These are phyloP conservation scores for Leccinum obscurum DNA, from an alignment of 768 basidiomycete species.

Conservation along the genomic window DNA sequence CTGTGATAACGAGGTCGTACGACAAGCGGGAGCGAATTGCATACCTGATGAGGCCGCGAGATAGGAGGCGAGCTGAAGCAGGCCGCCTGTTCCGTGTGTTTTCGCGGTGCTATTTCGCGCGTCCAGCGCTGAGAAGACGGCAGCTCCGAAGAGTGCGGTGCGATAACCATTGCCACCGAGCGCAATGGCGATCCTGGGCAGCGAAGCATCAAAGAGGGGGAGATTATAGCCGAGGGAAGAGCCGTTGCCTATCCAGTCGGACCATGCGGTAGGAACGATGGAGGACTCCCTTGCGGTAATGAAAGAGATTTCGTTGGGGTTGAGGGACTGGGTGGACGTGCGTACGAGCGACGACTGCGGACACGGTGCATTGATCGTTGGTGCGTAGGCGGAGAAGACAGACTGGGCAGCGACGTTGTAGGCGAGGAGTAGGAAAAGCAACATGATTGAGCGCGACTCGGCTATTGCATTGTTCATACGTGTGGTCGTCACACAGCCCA, in stretches of 20 bases:
- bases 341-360: conserved; percentile 58
- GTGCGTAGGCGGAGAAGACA: conserved; percentile 52
- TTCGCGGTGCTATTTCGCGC: conserved; percentile 59
- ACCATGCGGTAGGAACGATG: conserved; percentile 52
- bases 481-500: neutral
- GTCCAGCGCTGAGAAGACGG: conserved; percentile 57
- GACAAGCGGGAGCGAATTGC: conserved; percentile 6
- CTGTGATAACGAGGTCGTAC: neutral
- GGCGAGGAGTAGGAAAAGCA: neutral
- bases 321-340: conserved; percentile 50
- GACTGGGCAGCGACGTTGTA: conserved; percentile 3
- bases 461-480: conserved; percentile 5
- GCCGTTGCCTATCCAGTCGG: conserved; percentile 57
- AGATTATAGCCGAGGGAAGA: conserved; percentile 54
- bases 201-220: conserved; percentile 38
- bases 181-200: conserved; percentile 61
- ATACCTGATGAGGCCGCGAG: conserved; percentile 64
- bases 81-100: conserved; percentile 59
- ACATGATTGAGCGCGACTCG: neutral
- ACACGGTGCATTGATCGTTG: conserved; percentile 47
- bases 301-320: conserved; percentile 50
- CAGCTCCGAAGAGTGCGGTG: conserved; percentile 66
- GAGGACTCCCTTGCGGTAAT: conserved; percentile 41
- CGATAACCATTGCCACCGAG: conserved; percentile 72
- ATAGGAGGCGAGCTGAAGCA: conserved; percentile 72